These are phyloP conservation scores for Actinomucor elegans DNA, from an alignment of 371 early-diverging fungal genomes.

Conservation along the genomic window DNA sequence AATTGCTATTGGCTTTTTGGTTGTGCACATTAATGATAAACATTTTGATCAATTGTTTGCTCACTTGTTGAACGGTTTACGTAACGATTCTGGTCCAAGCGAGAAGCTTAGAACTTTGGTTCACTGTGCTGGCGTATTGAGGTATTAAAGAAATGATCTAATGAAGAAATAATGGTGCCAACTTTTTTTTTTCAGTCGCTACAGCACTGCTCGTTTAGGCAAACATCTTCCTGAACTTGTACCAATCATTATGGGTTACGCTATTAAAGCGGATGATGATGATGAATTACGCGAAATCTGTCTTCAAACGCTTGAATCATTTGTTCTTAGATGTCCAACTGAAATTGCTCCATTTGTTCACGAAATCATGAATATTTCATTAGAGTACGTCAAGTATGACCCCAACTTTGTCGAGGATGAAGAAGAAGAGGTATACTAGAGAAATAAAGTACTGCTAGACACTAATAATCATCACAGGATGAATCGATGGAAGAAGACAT, in stretches of 20 bases:
- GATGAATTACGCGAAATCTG: conserved; percentile 88
- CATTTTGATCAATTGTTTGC: conserved; percentile 65
- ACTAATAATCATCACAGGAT: too few relatives aligned
- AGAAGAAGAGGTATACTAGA: conserved; percentile 57
- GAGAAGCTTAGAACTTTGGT: conserved; percentile 76
- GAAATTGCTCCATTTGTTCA: conserved; percentile 66
- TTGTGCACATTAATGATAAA: conserved; percentile 69
- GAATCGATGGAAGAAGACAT: conserved; percentile 45
- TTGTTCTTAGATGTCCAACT: conserved; percentile 77
- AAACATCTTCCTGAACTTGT: conserved; percentile 68
- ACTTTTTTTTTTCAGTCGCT: conserved; percentile 53
- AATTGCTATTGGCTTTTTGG: conserved; percentile 73
- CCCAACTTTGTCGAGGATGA: conserved; percentile 89
- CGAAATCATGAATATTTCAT: conserved; percentile 59
- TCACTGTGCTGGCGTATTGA: conserved; percentile 71
- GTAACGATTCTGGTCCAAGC: conserved; percentile 44
- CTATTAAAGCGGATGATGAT: conserved; percentile 62
- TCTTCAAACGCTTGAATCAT: conserved; percentile 82
- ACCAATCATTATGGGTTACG: conserved; percentile 62
- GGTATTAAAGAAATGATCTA: conserved; percentile 35
- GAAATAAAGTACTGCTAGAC: too few relatives aligned
- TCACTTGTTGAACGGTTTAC: conserved; percentile 32
- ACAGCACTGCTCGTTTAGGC: conserved; percentile 68
- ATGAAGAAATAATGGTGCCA: background rate
- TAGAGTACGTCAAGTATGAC: conserved; percentile 80